Base-by-base conservation (phyloP, 306 rosid genomes). In the Castanopsis chinensis region DNA sequence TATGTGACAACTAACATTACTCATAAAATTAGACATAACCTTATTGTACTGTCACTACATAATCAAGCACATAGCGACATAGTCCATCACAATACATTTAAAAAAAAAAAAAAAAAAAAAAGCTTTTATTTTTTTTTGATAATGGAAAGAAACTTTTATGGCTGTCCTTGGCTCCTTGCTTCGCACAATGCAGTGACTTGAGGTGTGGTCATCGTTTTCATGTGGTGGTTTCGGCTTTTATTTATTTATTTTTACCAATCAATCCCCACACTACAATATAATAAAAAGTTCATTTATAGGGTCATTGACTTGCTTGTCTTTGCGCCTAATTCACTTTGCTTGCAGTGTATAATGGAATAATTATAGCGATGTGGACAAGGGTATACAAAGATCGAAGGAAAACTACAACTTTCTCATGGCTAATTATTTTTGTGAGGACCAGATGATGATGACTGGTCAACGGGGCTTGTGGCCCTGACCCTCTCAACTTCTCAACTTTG, bases 291-390 rank as follows among this genome's bases (percentile, higher is more conserved):
- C 33, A 20, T 41, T 14, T 60, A 41, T 41, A 74, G 81, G 82
- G 52, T 69, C 82, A 80, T 87, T 83, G 91, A 79, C 81, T 85
- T 83, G 58, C 80, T 67, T 30, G 52, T 68, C 83, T 71, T 83
- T 61, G 71, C 23, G 73, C 87, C 85, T 81, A 83, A 86, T 68
- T 77, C 79, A 77, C 63, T 65, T 56, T 30, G 54, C 77, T 59
- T 45, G 33, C 35, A 67, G 55, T 68, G 55, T 68, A 82, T 77
- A 76, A 76, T 84, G 89, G 83, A 72, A 74, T 74, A 84, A 85
- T 72, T 83, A 79, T 89, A 79, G 79, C 76, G 82, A 73, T 83
- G 76, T 65, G 75, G 78, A 35, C 78, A 52, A 49, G 78, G 45
- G 49, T 56, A 53, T 49, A 45, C 73, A 71, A 82, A 81, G 59